Evolutionary conservation across 345 rosid species (phyloP), one percentile per base, ranked within the genome.

Genomic region (Boechera stricta): DNA sequence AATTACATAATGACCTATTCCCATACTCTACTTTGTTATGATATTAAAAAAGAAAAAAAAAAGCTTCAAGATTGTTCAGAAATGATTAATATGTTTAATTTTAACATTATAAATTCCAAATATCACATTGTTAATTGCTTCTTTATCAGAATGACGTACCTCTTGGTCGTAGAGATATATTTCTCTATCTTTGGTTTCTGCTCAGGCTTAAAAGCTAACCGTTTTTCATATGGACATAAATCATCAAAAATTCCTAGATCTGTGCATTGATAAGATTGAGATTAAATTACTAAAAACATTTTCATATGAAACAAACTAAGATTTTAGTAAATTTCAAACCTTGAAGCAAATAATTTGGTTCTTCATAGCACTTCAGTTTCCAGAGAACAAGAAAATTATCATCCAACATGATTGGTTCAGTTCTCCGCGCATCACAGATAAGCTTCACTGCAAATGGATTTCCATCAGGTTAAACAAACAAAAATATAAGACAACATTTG

Each of bases 391-490:
- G 79, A 21, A 92, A 91, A 33, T 82, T 77, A 15, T 29, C 70
- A 62, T 86, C 89, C 77, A 80, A n/a, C 7, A 86, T 28, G 55
- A 90, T 54, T 29, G 89, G 85, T 10, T 84, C 90, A 0, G 87
- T 89, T 84, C 97, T 84, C 76, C 85, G 85, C 54, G 94, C 91
- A 87, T 85, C 94, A 65, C 84, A 82, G 81, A 82, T 81, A 32
- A 71, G 84, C 29, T 39, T 66, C 70, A 72, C 89, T 90, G 78
- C 79, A 59, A 26, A 41, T 12, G 0, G 7, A 39, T 21, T 39
- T 21, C 24, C 32, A 24, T 39, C 18, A 62, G 3, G 10, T 41
- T 11, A 62, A 41, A 61, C 5, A 69, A 36, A 36, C 9, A 36
- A 11, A 60, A 10, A 61, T 24, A 12, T 6, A 62, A 42, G 10